These are phyloP conservation scores for Exophiala oligosperma DNA, from an alignment of 2,329 filamentous ascomycete species.

Conservation along the genomic window DNA sequence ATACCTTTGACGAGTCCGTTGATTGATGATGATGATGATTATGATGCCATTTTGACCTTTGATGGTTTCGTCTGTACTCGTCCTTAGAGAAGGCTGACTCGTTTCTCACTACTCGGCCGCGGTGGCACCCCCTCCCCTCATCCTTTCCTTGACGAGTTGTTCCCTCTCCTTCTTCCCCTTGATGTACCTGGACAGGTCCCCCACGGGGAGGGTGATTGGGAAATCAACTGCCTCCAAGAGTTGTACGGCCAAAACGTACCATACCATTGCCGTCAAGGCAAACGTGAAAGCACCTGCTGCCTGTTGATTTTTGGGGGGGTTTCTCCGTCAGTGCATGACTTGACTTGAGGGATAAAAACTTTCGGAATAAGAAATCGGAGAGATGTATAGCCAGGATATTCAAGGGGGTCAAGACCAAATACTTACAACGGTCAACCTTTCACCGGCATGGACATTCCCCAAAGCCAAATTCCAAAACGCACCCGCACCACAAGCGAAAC, in stretches of 20 bases:
- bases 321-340: too few relatives aligned
- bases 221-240: conserved; percentile 59
- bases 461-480: conserved; percentile 15
- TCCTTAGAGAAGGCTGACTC: too few relatives aligned
- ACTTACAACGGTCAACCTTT: conserved; percentile 10
- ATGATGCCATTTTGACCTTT: too few relatives aligned
- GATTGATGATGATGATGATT: too few relatives aligned
- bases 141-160: background rate
- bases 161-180: conserved; percentile 21
- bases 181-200: conserved; percentile 54
- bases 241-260: conserved; percentile 57
- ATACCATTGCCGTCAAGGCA: conserved; percentile 51
- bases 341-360: too few relatives aligned
- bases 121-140: background rate
- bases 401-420: background rate
- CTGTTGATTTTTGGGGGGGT: background rate
- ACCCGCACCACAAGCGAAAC: conserved; percentile 11
- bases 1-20: too few relatives aligned
- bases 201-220: conserved; percentile 56
- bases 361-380: background rate
- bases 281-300: conserved; percentile 53
- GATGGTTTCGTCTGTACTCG: too few relatives aligned
- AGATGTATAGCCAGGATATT: too few relatives aligned
- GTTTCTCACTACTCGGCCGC: too few relatives aligned
- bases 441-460: conserved; percentile 4